Conservation (phyloP, 805 yeast genomes). For the Jamesozyma hellenica region DNA sequence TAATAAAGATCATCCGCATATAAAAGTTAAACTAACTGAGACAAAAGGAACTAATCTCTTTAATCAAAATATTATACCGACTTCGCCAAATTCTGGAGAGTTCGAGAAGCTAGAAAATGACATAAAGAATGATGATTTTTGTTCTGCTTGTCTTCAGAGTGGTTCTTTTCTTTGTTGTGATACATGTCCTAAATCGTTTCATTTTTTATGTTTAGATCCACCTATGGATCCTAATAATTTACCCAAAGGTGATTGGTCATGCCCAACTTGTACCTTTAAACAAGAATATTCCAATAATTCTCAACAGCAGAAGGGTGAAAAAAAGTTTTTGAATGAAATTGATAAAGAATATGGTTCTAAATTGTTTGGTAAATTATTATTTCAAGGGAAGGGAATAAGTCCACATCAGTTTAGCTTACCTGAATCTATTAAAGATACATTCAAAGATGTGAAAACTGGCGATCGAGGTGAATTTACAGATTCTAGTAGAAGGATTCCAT, state of each 20-base stretch:
- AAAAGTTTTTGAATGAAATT: slow-evolving; percentile 9
- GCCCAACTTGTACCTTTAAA: slow-evolving; percentile 60
- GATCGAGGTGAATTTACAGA: slow-evolving; percentile 63
- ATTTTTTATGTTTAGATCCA: slow-evolving; percentile 83
- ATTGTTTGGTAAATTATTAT: slow-evolving; percentile 49
- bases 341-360: slow-evolving; percentile 7
- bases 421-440: slow-evolving; percentile 52
- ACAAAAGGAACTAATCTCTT: slow-evolving; percentile 34
- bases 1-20: slow-evolving; percentile 5
- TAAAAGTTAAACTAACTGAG: slow-evolving; percentile 10
- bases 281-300: slow-evolving; percentile 23
- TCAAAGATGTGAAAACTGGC: slow-evolving; percentile 61
- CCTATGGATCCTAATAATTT: slow-evolving; percentile 64
- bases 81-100: not conserved
- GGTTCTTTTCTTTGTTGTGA: slow-evolving; percentile 93
- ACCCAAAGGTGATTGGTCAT: slow-evolving; percentile 88
- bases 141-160: slow-evolving; percentile 81
- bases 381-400: slow-evolving; percentile 47
- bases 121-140: slow-evolving; percentile 68
- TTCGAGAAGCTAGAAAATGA: slow-evolving; percentile 14
- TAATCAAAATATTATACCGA: slow-evolving; percentile 30
- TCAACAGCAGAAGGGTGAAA: slow-evolving; percentile 16
- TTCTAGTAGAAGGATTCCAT: slow-evolving; percentile 38
- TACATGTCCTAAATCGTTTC: slow-evolving; percentile 84
- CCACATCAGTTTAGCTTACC: slow-evolving; percentile 68